Evolutionary conservation across 1,139 yeast genomes (phyloP).

Genomic region (Saccharomyces hybrid): DNA sequence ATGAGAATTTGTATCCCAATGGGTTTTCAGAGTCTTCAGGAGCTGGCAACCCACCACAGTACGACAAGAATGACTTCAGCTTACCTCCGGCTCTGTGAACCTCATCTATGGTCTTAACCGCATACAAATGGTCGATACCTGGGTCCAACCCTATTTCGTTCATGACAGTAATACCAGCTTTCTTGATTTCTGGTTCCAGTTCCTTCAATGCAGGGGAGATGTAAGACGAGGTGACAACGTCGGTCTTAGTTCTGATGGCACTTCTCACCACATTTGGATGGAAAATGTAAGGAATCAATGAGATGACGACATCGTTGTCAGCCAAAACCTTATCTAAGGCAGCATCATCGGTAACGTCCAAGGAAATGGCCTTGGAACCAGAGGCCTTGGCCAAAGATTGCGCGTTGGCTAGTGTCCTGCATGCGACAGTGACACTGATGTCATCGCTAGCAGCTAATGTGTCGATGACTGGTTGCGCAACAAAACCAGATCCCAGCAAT

Average conservation of each 20-base stretch:
- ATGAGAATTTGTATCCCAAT: conserved; percentile 95
- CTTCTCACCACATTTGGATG: conserved; percentile 90
- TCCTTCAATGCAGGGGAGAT: conserved; percentile 86
- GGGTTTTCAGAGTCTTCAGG: conserved; percentile 98
- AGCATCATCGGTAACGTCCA: conserved; percentile 75
- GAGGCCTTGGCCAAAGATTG: conserved; percentile 69
- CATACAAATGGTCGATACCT: conserved; percentile 96
- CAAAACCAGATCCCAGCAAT: conserved; percentile 94
- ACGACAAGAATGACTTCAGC: conserved; percentile 85
- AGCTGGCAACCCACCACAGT: conserved; percentile 98
- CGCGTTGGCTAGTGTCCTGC: conserved; percentile 87
- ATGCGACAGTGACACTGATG: conserved; percentile 88
- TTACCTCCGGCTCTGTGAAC: conserved; percentile 89
- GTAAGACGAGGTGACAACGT: conserved; percentile 95
- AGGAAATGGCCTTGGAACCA: conserved; percentile 71
- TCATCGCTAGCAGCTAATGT: conserved; percentile 71
- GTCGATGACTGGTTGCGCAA: conserved; percentile 97
- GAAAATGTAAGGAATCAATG: conserved; percentile 91
- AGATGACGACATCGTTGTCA: conserved; percentile 77
- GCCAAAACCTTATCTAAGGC: conserved; percentile 74
- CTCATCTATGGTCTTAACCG: conserved; percentile 95
- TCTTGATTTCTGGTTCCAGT: conserved; percentile 68
- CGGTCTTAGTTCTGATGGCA: conserved; percentile 83
- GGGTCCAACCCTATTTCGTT: conserved; percentile 96
- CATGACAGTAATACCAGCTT: conserved; percentile 86